Base-by-base conservation (phyloP, 2,329 filamentous ascomycete species). In the Chlorencoelia australis region DNA sequence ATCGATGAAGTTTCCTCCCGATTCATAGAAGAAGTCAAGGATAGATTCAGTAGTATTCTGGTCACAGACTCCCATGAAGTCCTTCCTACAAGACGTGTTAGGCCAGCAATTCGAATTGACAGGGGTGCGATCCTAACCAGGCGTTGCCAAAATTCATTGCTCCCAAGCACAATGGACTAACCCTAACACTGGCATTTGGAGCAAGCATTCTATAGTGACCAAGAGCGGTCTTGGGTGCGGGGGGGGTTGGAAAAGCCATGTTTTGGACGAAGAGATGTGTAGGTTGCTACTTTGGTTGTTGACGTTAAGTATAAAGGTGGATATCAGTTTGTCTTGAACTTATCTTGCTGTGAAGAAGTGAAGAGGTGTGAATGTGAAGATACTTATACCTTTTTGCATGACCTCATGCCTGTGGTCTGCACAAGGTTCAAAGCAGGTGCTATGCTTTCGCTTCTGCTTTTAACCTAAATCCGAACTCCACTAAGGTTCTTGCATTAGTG, bases 1-100 rank as follows among this genome's bases (percentile, higher is more conserved):
- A 54, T 82, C 78, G 52, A 82, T 77, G 54, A 82, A 79, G 59
- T 82, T 82, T 10, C 78, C 77, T 4, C 76, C 76, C 0, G 66
- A 59, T 11, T 63, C 61, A 35, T 61, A 65, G 56, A 67, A 80
- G 38, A 63, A 65, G 45, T 79, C 74, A 2, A 80, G 62, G 4
- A 81, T 56, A 16, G 47, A 41, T 7, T 45, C 77, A 2, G 71
- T 66, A 2, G 67, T 67, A 31, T 72, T 63, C 52, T 83, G 73
- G 53, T 72, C 67, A 57, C 79, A 82, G 24, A 68, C 66, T 20
- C 81, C 81, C 69, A 85, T 71, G 34, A 64, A 65, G 0, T 58
- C 56, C 44, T 63, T 62, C 71, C 68, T 72, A 18, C 21, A 11
- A 18, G 16, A 30, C 19, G 14, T 7, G 20, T 33, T n/a, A n/a